phyloP scores from a whole-genome alignment of 2,329 filamentous ascomycete genomes.

The Neofusicoccum laricinum region DNA sequence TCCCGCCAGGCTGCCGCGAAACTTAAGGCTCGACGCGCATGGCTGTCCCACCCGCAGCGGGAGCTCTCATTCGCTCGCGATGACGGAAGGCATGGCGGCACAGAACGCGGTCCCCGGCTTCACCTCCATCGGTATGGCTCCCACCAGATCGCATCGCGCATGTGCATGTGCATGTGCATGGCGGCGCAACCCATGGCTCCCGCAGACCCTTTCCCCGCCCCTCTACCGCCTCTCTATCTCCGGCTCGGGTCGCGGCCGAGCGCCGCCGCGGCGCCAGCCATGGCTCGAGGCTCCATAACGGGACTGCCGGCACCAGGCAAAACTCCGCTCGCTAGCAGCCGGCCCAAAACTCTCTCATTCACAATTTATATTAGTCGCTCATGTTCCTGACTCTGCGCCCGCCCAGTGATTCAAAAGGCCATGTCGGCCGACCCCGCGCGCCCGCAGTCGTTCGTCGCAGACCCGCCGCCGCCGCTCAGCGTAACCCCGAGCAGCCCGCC shows the following conservation, averaged over 20 bases:
- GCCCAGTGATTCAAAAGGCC: slow-evolving; percentile 7
- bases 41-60: background rate
- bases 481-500: background rate
- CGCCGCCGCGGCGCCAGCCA: background rate
- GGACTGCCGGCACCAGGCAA: background rate
- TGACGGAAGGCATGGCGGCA: background rate
- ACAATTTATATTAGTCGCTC: slow-evolving; percentile 1
- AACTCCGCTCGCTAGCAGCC: background rate
- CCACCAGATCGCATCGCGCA: background rate
- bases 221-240: background rate
- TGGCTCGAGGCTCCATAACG: background rate
- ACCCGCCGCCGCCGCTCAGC: background rate
- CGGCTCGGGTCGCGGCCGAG: slow-evolving; percentile 10
- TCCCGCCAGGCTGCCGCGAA: background rate
- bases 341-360: background rate
- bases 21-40: background rate
- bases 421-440: slow-evolving; percentile 1
- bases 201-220: background rate
- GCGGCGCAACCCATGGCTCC: background rate
- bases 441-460: background rate
- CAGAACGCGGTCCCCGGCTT: background rate
- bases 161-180: background rate
- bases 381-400: background rate
- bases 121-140: background rate
- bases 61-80: slow-evolving; percentile 1